Percentiles rank a stretch among this genome's conserved stretches.
Conservation (phyloP, 2,329 filamentous ascomycete species). For the Talaromyces sp. region DNA sequence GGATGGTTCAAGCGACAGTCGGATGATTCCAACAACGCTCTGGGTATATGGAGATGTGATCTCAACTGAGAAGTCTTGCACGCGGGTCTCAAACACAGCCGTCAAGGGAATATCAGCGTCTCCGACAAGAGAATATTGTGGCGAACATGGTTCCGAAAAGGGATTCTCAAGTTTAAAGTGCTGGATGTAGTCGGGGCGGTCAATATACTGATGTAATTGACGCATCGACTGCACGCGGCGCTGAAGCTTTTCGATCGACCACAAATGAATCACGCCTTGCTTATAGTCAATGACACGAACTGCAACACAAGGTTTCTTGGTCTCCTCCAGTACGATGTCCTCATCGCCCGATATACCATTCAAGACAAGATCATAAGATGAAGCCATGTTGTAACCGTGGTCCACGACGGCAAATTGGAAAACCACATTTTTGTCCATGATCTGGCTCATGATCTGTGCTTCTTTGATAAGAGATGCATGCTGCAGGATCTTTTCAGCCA, state of each 20-base stretch:
- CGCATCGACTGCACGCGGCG: slow-evolving; percentile 89
- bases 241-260: slow-evolving; percentile 91
- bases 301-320: slow-evolving; percentile 85
- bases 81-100: slow-evolving; percentile 90
- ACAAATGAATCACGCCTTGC: slow-evolving; percentile 81
- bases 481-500: slow-evolving; percentile 90
- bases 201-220: slow-evolving; percentile 94
- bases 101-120: slow-evolving; percentile 90
- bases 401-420: slow-evolving; percentile 96
- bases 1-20: slow-evolving; percentile 88
- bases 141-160: slow-evolving; percentile 88
- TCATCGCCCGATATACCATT: slow-evolving; percentile 88
- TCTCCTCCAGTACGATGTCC: slow-evolving; percentile 77
- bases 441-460: slow-evolving; percentile 96
- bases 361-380: slow-evolving; percentile 94
- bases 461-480: slow-evolving; percentile 88
- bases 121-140: slow-evolving; percentile 87
- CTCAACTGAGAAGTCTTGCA: slow-evolving; percentile 91
- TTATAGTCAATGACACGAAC: slow-evolving; percentile 90
- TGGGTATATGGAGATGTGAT: slow-evolving; percentile 90
- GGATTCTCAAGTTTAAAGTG: slow-evolving; percentile 92
- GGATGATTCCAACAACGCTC: slow-evolving; percentile 86
- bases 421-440: slow-evolving; percentile 87
- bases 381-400: slow-evolving; percentile 82
- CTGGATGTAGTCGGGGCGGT: slow-evolving; percentile 90